Evolutionary conservation across 2,329 filamentous ascomycete species (phyloP).

Genomic region (Xylaria sp.): DNA sequence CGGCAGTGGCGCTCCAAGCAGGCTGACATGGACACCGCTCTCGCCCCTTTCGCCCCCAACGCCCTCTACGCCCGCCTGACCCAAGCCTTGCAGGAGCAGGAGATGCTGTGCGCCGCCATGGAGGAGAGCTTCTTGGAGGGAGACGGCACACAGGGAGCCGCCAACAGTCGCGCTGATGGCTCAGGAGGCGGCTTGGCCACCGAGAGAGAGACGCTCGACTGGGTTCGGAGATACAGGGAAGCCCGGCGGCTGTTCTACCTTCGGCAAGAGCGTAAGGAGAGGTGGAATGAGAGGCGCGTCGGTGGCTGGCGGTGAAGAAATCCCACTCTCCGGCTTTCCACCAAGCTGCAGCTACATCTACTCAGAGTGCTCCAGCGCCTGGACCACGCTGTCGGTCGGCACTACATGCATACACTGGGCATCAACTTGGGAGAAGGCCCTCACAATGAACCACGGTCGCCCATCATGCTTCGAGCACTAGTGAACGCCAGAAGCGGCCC

Average conservation of each 20-base stretch:
- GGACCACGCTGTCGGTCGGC: no score
- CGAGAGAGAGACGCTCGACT: conserved; percentile 87
- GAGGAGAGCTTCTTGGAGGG: conserved; percentile 92
- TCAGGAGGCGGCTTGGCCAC: conserved; percentile 64
- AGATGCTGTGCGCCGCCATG: conserved; percentile 79
- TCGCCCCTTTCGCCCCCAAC: conserved; percentile 86
- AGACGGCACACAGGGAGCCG: conserved; percentile 44
- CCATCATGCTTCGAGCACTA: not conserved
- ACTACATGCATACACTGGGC: not conserved
- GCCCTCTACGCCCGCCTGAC: conserved; percentile 85
- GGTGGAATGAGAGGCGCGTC: conserved; percentile 96
- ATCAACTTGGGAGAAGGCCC: not conserved
- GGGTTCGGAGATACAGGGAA: conserved; percentile 83
- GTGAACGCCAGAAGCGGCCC: not conserved
- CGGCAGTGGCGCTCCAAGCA: conserved; percentile 93
- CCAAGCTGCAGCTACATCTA: not conserved
- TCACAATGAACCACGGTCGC: not conserved
- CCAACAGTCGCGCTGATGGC: conserved; percentile 20
- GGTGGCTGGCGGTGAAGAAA: conserved; percentile 84
- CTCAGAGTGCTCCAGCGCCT: not conserved
- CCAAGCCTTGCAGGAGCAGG: conserved; percentile 84
- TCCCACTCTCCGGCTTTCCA: not conserved
- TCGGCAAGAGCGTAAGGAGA: conserved; percentile 85
- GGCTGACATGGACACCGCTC: conserved; percentile 84
- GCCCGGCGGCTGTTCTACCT: conserved; percentile 82